Conservation (phyloP, 2,329 filamentous ascomycete genomes). For the Endocalyx cinctus region DNA sequence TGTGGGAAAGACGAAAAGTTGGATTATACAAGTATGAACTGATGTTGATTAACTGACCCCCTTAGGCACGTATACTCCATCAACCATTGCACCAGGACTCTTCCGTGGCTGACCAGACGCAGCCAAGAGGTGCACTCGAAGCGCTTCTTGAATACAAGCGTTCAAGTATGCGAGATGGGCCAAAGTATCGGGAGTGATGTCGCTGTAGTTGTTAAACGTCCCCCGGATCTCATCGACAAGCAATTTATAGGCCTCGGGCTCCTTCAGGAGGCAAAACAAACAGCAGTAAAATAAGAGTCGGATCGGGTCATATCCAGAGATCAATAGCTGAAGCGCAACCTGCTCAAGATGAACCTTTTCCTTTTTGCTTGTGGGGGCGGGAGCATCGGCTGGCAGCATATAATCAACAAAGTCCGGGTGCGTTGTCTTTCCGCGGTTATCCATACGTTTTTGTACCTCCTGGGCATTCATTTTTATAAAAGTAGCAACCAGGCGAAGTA, state of each 20-base stretch:
- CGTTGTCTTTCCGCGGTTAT: slow-evolving; percentile 10
- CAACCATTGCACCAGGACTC: slow-evolving; percentile 11
- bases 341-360: slow-evolving; percentile 12
- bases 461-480: slow-evolving; percentile 9
- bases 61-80: slow-evolving; percentile 13
- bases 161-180: slow-evolving; percentile 17
- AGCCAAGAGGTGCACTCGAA: slow-evolving; percentile 24
- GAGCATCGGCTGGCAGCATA: slow-evolving; percentile 7
- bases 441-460: slow-evolving; percentile 12
- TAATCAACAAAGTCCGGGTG: slow-evolving; percentile 18
- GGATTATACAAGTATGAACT: too few relatives aligned
- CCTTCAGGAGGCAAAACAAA: slow-evolving; percentile 11
- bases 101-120: slow-evolving; percentile 11
- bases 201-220: slow-evolving; percentile 9
- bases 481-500: not conserved
- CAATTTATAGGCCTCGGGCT: slow-evolving; percentile 1
- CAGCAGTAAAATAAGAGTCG: slow-evolving; percentile 2
- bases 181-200: slow-evolving; percentile 12
- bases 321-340: slow-evolving; percentile 13
- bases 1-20: not conserved
- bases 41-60: too few relatives aligned
- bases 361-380: slow-evolving; percentile 7
- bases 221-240: slow-evolving; percentile 9
- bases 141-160: slow-evolving; percentile 24
- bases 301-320: slow-evolving; percentile 14